Evolutionary conservation across 179 eudicot species (phyloP).

Genomic region (Carnegiea gigantea): DNA sequence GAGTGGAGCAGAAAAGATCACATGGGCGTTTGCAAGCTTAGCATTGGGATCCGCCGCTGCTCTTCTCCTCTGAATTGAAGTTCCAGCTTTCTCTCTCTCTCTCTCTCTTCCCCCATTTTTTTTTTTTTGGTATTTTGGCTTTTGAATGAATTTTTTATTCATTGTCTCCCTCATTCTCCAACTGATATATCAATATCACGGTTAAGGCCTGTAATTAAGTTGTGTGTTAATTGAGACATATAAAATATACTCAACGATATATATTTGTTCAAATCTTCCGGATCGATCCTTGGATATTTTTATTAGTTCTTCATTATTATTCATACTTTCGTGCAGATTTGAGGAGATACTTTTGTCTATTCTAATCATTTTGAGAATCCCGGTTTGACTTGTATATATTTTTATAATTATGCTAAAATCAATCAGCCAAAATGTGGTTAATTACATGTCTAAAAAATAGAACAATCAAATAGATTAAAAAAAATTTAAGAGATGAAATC

Average conservation of each 20-base stretch:
- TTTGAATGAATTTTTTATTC: conserved; percentile 21
- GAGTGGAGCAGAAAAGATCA: conserved; percentile 76
- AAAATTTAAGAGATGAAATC: too few relatives aligned
- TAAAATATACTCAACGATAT: neutral
- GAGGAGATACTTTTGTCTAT: neutral
- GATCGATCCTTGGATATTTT: neutral
- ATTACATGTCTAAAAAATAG: too few relatives aligned
- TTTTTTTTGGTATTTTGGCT: neutral
- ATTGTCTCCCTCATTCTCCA: conserved; percentile 5
- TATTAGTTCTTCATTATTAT: neutral
- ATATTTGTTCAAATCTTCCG: too few relatives aligned
- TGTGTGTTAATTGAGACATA: neutral
- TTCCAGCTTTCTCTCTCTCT: neutral
- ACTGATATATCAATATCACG: too few relatives aligned
- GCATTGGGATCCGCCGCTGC: conserved; percentile 52
- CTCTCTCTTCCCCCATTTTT: neutral
- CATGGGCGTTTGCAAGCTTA: conserved; percentile 51
- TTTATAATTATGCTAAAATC: neutral
- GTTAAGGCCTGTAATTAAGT: neutral
- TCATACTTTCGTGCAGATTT: neutral
- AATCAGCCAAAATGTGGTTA: too few relatives aligned
- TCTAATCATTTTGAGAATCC: neutral
- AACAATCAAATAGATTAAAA: too few relatives aligned
- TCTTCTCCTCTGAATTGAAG: conserved; percentile 35
- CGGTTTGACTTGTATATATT: neutral